Conservation (phyloP, 768 basidiomycete genomes). For the Tulasnella sp. region DNA sequence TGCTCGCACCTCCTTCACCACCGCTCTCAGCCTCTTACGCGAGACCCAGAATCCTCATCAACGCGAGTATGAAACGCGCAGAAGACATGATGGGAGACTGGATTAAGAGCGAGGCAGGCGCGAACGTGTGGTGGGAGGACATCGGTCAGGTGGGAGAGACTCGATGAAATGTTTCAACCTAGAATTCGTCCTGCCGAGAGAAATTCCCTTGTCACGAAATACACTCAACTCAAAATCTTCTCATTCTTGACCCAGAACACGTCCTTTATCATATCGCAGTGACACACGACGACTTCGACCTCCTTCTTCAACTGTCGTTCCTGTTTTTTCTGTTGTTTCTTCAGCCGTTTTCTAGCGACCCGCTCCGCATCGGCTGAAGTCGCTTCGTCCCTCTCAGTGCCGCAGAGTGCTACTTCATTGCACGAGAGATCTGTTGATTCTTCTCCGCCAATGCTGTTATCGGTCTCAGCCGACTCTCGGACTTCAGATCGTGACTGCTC, state of each 20-base stretch:
- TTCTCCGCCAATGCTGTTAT: not conserved
- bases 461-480: not conserved
- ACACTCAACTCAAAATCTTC: slow-evolving; percentile 37
- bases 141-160: too few species aligned
- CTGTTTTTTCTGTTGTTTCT: slow-evolving; percentile 23
- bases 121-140: too few species aligned
- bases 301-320: slow-evolving; percentile 31
- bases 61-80: too few species aligned
- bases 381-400: not conserved
- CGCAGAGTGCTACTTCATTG: not conserved
- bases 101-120: too few species aligned
- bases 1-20: too few species aligned
- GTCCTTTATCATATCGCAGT: slow-evolving; percentile 76
- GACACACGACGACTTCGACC: slow-evolving; percentile 37
- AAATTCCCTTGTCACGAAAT: too few species aligned
- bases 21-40: too few species aligned
- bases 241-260: slow-evolving; percentile 65
- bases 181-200: too few species aligned
- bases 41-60: too few species aligned
- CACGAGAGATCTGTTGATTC: not conserved
- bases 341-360: slow-evolving; percentile 4
- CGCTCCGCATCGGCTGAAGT: slow-evolving; percentile 20
- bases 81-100: too few species aligned
- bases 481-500: not conserved
- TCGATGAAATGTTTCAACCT: too few species aligned